Evolutionary conservation across 2,329 filamentous ascomycete species (phyloP).

Genomic region (Periconia sp.): DNA sequence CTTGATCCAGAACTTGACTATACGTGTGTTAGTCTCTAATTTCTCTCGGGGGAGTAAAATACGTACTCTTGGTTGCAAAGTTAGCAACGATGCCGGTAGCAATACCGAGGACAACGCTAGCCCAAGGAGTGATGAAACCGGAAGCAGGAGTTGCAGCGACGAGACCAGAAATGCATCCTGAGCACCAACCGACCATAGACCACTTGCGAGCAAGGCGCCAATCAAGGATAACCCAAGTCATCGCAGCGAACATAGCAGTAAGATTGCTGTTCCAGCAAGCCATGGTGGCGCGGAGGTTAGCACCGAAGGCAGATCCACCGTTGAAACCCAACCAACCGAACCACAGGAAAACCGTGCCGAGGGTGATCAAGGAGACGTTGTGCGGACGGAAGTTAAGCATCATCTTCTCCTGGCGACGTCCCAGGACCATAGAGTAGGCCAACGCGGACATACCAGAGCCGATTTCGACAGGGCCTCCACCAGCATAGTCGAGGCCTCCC

Average conservation of each 20-base stretch:
- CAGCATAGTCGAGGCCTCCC: constrained; percentile 94
- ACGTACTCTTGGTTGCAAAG: constrained; percentile 85
- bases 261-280: constrained; percentile 98
- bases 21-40: constrained; percentile 25
- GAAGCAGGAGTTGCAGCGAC: constrained; percentile 87
- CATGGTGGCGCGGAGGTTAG: constrained; percentile 92
- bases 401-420: constrained; percentile 97
- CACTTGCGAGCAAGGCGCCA: constrained; percentile 93
- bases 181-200: constrained; percentile 94
- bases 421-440: constrained; percentile 94
- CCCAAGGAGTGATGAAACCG: constrained; percentile 76
- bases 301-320: constrained; percentile 91
- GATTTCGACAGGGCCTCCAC: constrained; percentile 96
- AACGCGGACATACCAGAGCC: constrained; percentile 90
- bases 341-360: constrained; percentile 95
- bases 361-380: constrained; percentile 96
- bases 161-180: constrained; percentile 83
- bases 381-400: constrained; percentile 99
- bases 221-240: constrained; percentile 95
- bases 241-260: constrained; percentile 88
- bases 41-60: too few species aligned
- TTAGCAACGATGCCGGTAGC: constrained; percentile 75
- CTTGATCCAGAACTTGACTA: constrained; percentile 74
- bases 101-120: constrained; percentile 65
- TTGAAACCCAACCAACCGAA: constrained; percentile 99